Conservation (phyloP, 2,329 filamentous ascomycete species). For the Lasiodiplodia hormozganensis region DNA sequence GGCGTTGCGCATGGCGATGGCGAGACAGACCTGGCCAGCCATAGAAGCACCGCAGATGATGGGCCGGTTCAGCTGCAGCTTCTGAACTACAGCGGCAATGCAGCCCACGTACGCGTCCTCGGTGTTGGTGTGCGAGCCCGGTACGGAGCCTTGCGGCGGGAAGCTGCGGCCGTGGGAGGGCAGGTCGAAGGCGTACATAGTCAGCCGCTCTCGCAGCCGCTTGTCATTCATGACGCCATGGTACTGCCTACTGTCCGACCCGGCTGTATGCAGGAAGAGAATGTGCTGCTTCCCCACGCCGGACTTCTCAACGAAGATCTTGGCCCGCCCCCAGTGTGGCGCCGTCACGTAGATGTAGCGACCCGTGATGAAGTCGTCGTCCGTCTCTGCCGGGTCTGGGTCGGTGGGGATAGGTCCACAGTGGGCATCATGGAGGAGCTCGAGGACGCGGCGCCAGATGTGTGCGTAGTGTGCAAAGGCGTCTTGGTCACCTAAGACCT, state of each 20-base stretch:
- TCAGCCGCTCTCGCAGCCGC: constrained; percentile 55
- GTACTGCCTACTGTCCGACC: constrained; percentile 57
- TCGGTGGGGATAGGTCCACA: constrained; percentile 53
- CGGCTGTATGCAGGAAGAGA: constrained; percentile 54
- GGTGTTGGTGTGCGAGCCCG: constrained; percentile 56
- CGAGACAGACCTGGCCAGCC: constrained; percentile 58
- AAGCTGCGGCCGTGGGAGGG: constrained; percentile 59
- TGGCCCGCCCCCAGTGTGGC: constrained; percentile 57
- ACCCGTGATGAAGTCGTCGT: constrained; percentile 52
- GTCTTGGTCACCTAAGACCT: constrained; percentile 54
- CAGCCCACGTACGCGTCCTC: constrained; percentile 51
- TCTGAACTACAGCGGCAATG: constrained; percentile 32
- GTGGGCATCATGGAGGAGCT: constrained; percentile 56
- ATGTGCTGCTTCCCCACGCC: constrained; percentile 57
- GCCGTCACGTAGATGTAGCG: constrained; percentile 55
- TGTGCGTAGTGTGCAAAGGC: constrained; percentile 55
- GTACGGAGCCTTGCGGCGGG: constrained; percentile 50
- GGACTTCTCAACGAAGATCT: constrained; percentile 58
- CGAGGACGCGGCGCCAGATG: constrained; percentile 57
- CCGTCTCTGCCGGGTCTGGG: constrained; percentile 32
- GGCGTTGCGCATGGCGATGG: constrained; percentile 54
- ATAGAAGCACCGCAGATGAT: constrained; percentile 60
- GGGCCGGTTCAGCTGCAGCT: constrained; percentile 48
- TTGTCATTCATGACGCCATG: constrained; percentile 60
- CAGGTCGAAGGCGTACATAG: constrained; percentile 59